These are phyloP conservation scores for Xylaria hypoxylon DNA, from an alignment of 2,329 filamentous ascomycete genomes.

Conservation along the genomic window DNA sequence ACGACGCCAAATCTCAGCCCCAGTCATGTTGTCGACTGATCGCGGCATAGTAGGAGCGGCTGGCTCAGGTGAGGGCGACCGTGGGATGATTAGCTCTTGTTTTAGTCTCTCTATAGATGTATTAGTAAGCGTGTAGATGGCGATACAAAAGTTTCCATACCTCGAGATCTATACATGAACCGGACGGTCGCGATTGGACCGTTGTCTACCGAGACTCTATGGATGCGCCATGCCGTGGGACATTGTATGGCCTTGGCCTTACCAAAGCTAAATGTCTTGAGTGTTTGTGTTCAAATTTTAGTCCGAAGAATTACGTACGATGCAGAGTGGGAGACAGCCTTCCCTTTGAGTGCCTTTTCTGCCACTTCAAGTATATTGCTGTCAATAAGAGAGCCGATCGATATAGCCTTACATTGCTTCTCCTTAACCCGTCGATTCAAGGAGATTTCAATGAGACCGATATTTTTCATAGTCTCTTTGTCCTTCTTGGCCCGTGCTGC, in stretches of 20 bases:
- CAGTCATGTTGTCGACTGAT: constrained; percentile 39
- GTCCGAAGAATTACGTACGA: constrained; percentile 41
- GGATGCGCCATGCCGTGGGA: background rate
- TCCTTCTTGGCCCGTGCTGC: constrained; percentile 41
- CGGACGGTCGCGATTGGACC: constrained; percentile 47
- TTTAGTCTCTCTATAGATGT: constrained; percentile 47
- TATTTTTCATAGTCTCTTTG: constrained; percentile 37
- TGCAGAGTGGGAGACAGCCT: constrained; percentile 49
- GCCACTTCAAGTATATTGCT: constrained; percentile 38
- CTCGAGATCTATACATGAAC: constrained; percentile 52
- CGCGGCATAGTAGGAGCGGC: background rate
- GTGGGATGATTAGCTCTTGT: constrained; percentile 48
- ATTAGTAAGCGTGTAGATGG: background rate
- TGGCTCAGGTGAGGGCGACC: constrained; percentile 40
- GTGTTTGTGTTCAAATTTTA: background rate
- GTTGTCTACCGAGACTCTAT: constrained; percentile 20
- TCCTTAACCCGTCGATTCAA: constrained; percentile 29
- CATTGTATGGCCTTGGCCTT: background rate
- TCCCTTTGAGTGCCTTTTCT: constrained; percentile 51
- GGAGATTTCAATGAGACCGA: constrained; percentile 47
- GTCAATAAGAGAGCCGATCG: too few species aligned
- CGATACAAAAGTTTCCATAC: constrained; percentile 27
- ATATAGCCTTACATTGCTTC: too few species aligned
- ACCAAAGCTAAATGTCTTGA: constrained; percentile 10
- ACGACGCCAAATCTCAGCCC: constrained; percentile 42